Evolutionary conservation across 306 rosid genomes (phyloP), one percentile per base, ranked within the genome.

Genomic region (Quercus bicolor): DNA sequence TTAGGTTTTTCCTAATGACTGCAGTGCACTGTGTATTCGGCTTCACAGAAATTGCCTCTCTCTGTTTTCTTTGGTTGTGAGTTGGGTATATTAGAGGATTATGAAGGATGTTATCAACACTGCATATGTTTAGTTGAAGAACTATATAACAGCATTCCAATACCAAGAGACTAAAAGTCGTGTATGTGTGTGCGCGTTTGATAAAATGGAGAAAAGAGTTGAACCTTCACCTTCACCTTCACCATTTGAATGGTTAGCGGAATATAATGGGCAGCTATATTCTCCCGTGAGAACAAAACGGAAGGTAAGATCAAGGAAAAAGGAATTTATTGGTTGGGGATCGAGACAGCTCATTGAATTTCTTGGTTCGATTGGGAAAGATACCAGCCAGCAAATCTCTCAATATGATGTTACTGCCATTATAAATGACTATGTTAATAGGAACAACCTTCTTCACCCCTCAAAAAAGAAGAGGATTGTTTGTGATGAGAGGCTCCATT

Each of bases 321-420:
- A 73, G 78, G 94, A 90, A 77, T 92, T 85, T 60, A 74, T 77
- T 24, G 94, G 96, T 2, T 94, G 97, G 98, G 97, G 94, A 3
- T 94, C 98, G 4, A 84, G 79, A 24, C 77, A 78, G 13, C 88
- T 94, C 14, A 83, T 92, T 43, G 78, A 75, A 34, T 94, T 90
- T 83, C 91, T 94, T 26, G 59, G 82, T 52, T 89, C 90, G 28
- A 85, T 94, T 37, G 98, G 92, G 48, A 84, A 75, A 61, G 93
- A 90, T 72, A 85, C 92, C 1, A 68, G 77, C 53, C 60, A 28
- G 26, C 77, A 78, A 71, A 76, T 92, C 76, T 74, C 91, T 45
- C 98, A 89, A 56, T 61, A 68, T 70, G 92, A 90, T 34, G 90
- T 88, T 40, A 77, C 88, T 45, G 23, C 83, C 28, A 83, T 94